Conservation (phyloP, 2,329 filamentous ascomycete species). For the Cylindrodendrum hubeiense region DNA sequence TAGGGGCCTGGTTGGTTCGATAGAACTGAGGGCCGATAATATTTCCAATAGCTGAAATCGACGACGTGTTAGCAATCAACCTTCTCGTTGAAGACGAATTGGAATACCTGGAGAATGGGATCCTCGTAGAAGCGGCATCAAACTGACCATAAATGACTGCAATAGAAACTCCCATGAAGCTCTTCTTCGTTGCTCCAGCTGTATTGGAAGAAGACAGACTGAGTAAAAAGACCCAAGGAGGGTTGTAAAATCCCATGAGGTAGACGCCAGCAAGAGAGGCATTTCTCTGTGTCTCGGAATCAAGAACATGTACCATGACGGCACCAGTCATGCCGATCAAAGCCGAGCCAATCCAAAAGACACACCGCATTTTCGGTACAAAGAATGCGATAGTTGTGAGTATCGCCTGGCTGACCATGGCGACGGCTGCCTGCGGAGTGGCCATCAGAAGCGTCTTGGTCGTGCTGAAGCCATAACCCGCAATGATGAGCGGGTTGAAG, state of each 20-base stretch:
- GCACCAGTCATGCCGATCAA: slow-evolving; percentile 41
- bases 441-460: slow-evolving; percentile 47
- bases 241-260: slow-evolving; percentile 51
- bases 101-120: background rate
- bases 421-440: slow-evolving; percentile 49
- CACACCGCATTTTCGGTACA: slow-evolving; percentile 45
- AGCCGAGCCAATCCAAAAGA: slow-evolving; percentile 46
- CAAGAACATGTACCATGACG: slow-evolving; percentile 42
- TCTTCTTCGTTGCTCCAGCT: slow-evolving; percentile 48
- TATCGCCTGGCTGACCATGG: slow-evolving; percentile 41
- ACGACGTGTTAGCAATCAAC: background rate
- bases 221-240: slow-evolving; percentile 38
- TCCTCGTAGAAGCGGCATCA: background rate
- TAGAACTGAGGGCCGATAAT: slow-evolving; percentile 49
- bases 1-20: slow-evolving; percentile 41
- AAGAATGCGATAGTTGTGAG: slow-evolving; percentile 43
- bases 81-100: too few species aligned
- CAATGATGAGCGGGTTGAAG: slow-evolving; percentile 70
- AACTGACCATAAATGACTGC: slow-evolving; percentile 44
- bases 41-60: slow-evolving; percentile 42
- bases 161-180: slow-evolving; percentile 45
- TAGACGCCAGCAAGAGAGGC: slow-evolving; percentile 48
- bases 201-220: slow-evolving; percentile 48
- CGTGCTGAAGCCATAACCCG: slow-evolving; percentile 58
- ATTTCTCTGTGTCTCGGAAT: slow-evolving; percentile 31